Evolutionary conservation across 139 green algal species (phyloP), one percentile per base, ranked within the genome.

Genomic region (Chlorella sp.): DNA sequence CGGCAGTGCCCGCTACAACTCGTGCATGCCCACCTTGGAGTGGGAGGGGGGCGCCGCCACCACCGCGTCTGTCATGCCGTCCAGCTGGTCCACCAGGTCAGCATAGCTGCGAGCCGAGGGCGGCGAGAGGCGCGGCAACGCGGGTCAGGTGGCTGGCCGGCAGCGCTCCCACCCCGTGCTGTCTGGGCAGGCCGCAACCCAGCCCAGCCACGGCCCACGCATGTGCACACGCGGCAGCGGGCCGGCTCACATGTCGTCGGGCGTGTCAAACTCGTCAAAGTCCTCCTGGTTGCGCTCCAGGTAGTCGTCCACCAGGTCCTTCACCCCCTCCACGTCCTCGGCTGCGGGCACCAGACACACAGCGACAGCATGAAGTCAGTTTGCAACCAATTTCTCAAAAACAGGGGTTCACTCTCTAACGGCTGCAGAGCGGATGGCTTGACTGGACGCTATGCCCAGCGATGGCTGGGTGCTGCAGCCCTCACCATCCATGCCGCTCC

Each of bases 231-330:
- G 34, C n/a, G 17, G 5, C 65, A 43, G 32, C 65, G 43, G 30
- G 22, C 67, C 11, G 8, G 58, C 75, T 65, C 81, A 90, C 79
- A 88, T 43, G 72, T 91, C 87, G 76, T 91, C 87, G n/a, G 87
- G 87, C n/a, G 58, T 43, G 84, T 78, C 75, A 89, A 94, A 96
- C 64, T 95, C 93, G 34, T 97, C 94, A 90, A 92, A 94, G 82
- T 92, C 89, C 4, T 97, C 94, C 85, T 95, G 89, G 81, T 92
- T 94, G 51, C 94, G 86, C 48, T 95, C 94, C 34, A 97, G 40
- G 88, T 97, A 99, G 86, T 96, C 93, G 28, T 99, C 97, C 76
- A 98, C 87, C 54, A 97, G 88, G 22, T 97, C 93, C 64, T 95
- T 95, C 43, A 96, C 88, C 56, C 93, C 85, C 56, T 94, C 89